Base-by-base conservation (phyloP, 2,329 filamentous ascomycete genomes). In the Neofusicoccum kwambonambiense region DNA sequence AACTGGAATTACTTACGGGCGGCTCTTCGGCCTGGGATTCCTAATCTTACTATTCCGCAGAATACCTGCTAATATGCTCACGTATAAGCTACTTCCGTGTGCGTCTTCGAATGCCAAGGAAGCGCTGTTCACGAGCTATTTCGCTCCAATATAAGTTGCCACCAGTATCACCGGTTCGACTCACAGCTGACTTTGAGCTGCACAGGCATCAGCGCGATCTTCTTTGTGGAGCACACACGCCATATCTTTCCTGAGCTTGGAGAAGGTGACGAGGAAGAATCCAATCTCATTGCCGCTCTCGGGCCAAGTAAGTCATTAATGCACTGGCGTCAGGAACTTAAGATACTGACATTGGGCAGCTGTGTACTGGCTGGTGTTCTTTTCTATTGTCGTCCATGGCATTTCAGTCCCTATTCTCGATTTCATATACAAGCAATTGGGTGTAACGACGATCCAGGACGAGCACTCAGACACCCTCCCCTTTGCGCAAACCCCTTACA, bases 121-220 rank as follows among this genome's bases (percentile, higher is more conserved):
- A 66, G 86, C 85, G 0, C 69, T 88, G 0, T 87, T 88, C 65
- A 85, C 87, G 83, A 86, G 86, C 0, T 87, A 87, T 66, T 81
- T 81, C 66, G 79, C 78, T 1, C 80, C 79, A 13, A 81, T 81
- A 49, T 76, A 17, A 17, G 17, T 6, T 12, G 3, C 37, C 37
- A 39, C 31, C 61, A 35, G 61, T 11, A n/a, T 19, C 37, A 11
- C 6, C 19, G 15, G 3, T 7, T 9, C n/a, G 8, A 4, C 3
- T 19, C 31, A n/a, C n/a, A 2, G 50, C 34, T 52, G 34, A 52
- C 34, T 7, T 27, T 11, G 11, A 1, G 11, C 27, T 57, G n/a
- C 39, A 39, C 65, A 79, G 78, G 79, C 4, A 75, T 81, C 31
- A 80, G 79, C 2, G 79, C 79, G 0, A 77, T 81, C 50, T 77